These are phyloP conservation scores for Cadophora sp. DNA, from an alignment of 2,329 filamentous ascomycete species.

Conservation along the genomic window DNA sequence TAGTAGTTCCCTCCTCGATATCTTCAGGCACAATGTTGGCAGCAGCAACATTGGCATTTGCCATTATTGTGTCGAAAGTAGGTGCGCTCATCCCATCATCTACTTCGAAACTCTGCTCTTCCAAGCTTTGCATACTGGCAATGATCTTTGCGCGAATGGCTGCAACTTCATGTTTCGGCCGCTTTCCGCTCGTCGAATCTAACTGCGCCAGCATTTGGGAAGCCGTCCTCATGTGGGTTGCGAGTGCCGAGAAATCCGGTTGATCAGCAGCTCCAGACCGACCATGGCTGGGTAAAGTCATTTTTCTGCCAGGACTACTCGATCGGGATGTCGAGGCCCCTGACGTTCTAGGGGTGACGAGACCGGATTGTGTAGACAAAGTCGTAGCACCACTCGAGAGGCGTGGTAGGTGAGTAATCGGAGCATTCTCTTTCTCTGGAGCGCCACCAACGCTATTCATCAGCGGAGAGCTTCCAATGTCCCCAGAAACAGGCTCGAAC, in stretches of 20 bases:
- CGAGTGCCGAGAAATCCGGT: slow-evolving; percentile 81
- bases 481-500: slow-evolving; percentile 81
- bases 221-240: slow-evolving; percentile 86
- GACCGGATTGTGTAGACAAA: slow-evolving; percentile 63
- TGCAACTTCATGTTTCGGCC: slow-evolving; percentile 80
- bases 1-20: slow-evolving; percentile 59
- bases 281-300: slow-evolving; percentile 63
- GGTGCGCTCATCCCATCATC: slow-evolving; percentile 72
- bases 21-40: slow-evolving; percentile 57
- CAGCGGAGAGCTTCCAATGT: slow-evolving; percentile 76
- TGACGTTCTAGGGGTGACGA: slow-evolving; percentile 72
- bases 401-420: slow-evolving; percentile 53
- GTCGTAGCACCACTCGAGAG: slow-evolving; percentile 68
- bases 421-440: slow-evolving; percentile 44
- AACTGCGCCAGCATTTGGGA: slow-evolving; percentile 88
- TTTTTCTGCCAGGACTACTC: slow-evolving; percentile 69
- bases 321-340: slow-evolving; percentile 72
- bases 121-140: slow-evolving; percentile 86
- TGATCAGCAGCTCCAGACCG: slow-evolving; percentile 66
- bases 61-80: slow-evolving; percentile 84
- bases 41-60: slow-evolving; percentile 65
- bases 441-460: slow-evolving; percentile 63
- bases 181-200: slow-evolving; percentile 80
- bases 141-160: slow-evolving; percentile 88
- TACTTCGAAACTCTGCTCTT: slow-evolving; percentile 82